Conservation (phyloP, 2,329 filamentous ascomycete species). For the Teratosphaeria zuluensis region DNA sequence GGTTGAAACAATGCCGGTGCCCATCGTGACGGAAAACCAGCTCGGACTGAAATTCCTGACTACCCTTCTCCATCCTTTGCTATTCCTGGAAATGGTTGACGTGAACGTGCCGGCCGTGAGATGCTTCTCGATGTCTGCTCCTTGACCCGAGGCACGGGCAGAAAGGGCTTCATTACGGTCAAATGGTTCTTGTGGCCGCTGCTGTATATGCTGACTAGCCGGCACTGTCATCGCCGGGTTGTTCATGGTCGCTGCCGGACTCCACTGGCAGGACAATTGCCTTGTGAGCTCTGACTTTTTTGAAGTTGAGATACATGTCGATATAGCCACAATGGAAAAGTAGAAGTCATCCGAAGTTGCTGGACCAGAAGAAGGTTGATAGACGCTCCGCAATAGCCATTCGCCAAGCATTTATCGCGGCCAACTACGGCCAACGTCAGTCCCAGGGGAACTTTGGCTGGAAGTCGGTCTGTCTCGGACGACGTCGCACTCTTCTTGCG, state of each 20-base stretch:
- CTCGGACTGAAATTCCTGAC: slow-evolving; percentile 22
- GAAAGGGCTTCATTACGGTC: background rate
- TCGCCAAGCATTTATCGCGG: no score
- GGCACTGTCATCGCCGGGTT: slow-evolving; percentile 1
- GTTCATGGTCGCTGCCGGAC: background rate
- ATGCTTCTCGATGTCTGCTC: background rate
- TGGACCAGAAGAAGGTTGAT: no score
- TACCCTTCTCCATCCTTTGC: slow-evolving; percentile 18
- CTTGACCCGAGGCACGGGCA: background rate
- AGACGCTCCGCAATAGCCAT: no score
- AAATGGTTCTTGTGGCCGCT: background rate
- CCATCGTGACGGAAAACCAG: slow-evolving; percentile 39
- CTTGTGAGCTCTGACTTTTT: no score
- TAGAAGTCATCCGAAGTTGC: no score
- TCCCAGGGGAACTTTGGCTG: no score
- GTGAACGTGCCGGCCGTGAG: background rate
- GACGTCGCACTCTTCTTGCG: background rate
- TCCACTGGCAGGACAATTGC: background rate
- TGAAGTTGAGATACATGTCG: no score
- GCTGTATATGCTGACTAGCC: background rate
- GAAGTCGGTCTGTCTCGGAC: background rate
- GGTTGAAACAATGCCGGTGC: slow-evolving; percentile 57
- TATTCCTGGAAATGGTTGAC: slow-evolving; percentile 5
- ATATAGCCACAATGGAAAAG: no score
- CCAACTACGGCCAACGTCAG: no score